These are phyloP conservation scores for Elsinoe necatrix DNA, from an alignment of 2,329 filamentous ascomycete species.

Conservation along the genomic window DNA sequence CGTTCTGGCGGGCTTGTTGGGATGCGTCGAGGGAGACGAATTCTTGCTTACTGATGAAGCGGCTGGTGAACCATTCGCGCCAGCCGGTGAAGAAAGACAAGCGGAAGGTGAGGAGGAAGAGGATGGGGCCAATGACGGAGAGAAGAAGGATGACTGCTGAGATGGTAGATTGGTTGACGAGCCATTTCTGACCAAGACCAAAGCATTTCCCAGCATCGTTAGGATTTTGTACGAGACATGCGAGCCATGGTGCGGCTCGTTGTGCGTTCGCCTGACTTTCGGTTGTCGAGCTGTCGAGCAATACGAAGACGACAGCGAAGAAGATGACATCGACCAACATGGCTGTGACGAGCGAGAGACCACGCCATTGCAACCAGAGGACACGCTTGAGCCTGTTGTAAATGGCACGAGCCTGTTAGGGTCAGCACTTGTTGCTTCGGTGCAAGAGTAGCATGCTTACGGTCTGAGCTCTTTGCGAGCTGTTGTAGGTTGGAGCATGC, in stretches of 20 bases:
- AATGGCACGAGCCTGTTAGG: conserved; percentile 60
- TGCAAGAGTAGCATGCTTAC: not conserved
- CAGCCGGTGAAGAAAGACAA: conserved; percentile 81
- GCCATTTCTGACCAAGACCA: conserved; percentile 49
- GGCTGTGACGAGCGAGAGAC: conserved; percentile 79
- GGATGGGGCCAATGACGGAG: conserved; percentile 73
- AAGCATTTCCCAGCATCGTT: conserved; percentile 62
- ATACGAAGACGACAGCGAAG: conserved; percentile 85
- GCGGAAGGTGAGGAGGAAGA: conserved; percentile 70
- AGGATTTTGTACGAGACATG: conserved; percentile 54
- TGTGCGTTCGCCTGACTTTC: conserved; percentile 46
- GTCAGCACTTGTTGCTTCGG: not conserved
- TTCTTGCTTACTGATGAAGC: conserved; percentile 55
- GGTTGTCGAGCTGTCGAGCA: conserved; percentile 65
- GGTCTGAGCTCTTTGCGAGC: conserved; percentile 69
- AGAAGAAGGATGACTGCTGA: conserved; percentile 75
- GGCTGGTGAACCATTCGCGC: conserved; percentile 53
- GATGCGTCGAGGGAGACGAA: conserved; percentile 79
- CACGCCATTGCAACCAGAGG: conserved; percentile 86
- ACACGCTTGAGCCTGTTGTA: conserved; percentile 81
- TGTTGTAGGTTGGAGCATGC: conserved; percentile 68
- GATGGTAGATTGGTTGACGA: conserved; percentile 68
- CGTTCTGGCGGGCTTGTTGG: conserved; percentile 17
- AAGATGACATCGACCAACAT: conserved; percentile 89
- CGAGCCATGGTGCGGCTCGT: conserved; percentile 57